Conservation (phyloP, 305 asterid species). For the Lippia alba region DNA sequence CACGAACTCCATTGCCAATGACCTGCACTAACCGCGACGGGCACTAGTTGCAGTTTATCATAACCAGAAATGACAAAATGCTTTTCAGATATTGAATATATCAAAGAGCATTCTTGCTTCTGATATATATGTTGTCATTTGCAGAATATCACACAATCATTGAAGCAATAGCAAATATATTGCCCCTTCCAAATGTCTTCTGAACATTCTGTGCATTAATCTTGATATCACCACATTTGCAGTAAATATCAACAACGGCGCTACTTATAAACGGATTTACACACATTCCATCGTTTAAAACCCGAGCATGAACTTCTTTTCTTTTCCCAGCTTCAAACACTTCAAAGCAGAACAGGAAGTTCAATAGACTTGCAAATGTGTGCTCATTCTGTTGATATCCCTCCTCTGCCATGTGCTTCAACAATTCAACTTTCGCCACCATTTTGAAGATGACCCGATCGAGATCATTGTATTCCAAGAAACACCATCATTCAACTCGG, state of each 20-base stretch:
- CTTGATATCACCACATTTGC: slow-evolving; percentile 54
- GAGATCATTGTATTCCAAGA: slow-evolving; percentile 92
- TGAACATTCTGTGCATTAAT: slow-evolving; percentile 63
- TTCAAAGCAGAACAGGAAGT: slow-evolving; percentile 66
- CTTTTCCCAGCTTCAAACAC: slow-evolving; percentile 69
- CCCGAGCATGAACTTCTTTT: slow-evolving; percentile 79
- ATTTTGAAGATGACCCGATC: slow-evolving; percentile 71
- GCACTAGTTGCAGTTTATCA: slow-evolving; percentile 54
- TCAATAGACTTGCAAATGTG: slow-evolving; percentile 64
- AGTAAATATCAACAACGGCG: slow-evolving; percentile 72
- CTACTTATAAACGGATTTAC: slow-evolving; percentile 68
- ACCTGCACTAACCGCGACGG: too few species aligned
- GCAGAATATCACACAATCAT: slow-evolving; percentile 79
- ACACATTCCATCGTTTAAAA: slow-evolving; percentile 58
- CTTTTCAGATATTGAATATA: slow-evolving; percentile 58
- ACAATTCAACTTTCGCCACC: slow-evolving; percentile 60
- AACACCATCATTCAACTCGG: slow-evolving; percentile 60
- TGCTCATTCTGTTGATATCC: slow-evolving; percentile 71
- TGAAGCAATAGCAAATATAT: slow-evolving; percentile 62
- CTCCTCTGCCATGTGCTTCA: slow-evolving; percentile 53
- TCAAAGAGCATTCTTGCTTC: slow-evolving; percentile 71
- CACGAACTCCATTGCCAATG: slow-evolving; percentile 52
- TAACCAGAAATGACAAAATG: slow-evolving; percentile 79
- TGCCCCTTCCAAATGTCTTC: slow-evolving; percentile 39
- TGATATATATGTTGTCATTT: slow-evolving; percentile 62